Conservation (phyloP, 352 stramenopile species). For the Phytophthora brassicae region DNA sequence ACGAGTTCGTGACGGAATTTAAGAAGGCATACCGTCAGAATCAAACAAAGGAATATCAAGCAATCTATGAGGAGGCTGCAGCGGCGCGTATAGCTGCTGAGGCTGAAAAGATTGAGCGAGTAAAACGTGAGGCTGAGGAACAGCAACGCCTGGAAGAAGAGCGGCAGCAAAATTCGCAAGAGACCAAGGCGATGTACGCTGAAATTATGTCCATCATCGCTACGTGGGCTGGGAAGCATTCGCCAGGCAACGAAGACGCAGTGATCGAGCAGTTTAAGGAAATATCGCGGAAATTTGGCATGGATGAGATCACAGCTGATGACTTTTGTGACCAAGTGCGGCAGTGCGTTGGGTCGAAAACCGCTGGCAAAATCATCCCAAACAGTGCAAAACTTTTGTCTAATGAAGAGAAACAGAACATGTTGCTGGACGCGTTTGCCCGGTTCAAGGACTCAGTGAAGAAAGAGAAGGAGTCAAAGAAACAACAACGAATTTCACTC, state of each 20-base stretch:
- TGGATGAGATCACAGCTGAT: constrained; percentile 68
- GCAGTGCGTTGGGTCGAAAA: constrained; percentile 73
- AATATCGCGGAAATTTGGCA: constrained; percentile 55
- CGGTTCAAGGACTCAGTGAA: constrained; percentile 71
- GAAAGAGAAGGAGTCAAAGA: constrained; percentile 77
- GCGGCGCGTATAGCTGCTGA: constrained; percentile 49
- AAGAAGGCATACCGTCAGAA: constrained; percentile 90
- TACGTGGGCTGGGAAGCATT: constrained; percentile 58
- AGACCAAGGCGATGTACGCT: constrained; percentile 60
- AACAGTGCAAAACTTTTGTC: constrained; percentile 71
- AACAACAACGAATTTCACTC: constrained; percentile 53
- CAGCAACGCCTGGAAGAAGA: constrained; percentile 56
- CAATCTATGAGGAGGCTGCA: constrained; percentile 70
- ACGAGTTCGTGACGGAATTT: constrained; percentile 85
- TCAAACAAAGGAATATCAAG: constrained; percentile 83
- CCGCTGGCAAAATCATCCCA: constrained; percentile 68
- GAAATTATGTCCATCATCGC: constrained; percentile 71
- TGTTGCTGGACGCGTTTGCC: constrained; percentile 55
- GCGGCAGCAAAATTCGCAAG: constrained; percentile 48
- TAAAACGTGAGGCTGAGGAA: constrained; percentile 57
- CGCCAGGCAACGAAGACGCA: constrained; percentile 43
- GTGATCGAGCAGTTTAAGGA: constrained; percentile 69
- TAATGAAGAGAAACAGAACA: constrained; percentile 55
- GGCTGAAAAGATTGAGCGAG: constrained; percentile 47
- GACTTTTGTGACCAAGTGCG: constrained; percentile 74